Evolutionary conservation across 2,329 filamentous ascomycete genomes (phyloP), one percentile per base, ranked within the genome.

Genomic region (Microthyrium microscopicum): DNA sequence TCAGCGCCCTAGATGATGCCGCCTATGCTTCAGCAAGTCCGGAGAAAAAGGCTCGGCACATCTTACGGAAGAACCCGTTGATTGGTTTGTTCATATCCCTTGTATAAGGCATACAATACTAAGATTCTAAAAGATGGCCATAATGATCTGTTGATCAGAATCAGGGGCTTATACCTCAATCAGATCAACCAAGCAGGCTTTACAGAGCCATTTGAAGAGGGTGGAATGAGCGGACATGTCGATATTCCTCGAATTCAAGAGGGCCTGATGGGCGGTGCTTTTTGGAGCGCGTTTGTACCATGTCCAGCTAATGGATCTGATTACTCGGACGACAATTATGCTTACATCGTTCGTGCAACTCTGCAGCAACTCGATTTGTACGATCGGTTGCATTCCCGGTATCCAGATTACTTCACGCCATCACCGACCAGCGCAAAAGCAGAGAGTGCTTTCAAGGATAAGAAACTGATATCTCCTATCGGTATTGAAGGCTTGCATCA

Each of bases 401-500:
- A 77, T 50, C 77, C 77, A 3, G 56, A 65, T 12, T 64, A 73
- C 43, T 84, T 91, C 54, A 81, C 81, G 1, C 66, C 68, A 0
- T 59, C 67, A 1, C 55, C 57, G 1, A 68, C 74, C 45, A 71
- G 71, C 42, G 62, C 60, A 30, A 66, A 68, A 20, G 80, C 79
- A 3, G 49, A 74, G 24, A 50, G 62, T 2, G 70, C 72, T 13
- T 64, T 62, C 39, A 37, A 50, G 5, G 26, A 46, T 3, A 53
- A 54, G 16, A 58, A 53, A 41, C 61, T 91, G 31, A 78, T 89
- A 46, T 85, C 79, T 1, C 79, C 81, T 0, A 58, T 87, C 4
- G 81, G 77, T 3, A 72, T 91, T 33, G 84, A 93, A 57, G 87
- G 87, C 3, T 67, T 94, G 5, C 87, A 95, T 50, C 87, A 93